Percentiles rank a stretch among this genome's conserved stretches.
These are phyloP conservation scores for Ceratopteris richardii DNA, from an alignment of 75 land plant genomes.

Conservation along the genomic window DNA sequence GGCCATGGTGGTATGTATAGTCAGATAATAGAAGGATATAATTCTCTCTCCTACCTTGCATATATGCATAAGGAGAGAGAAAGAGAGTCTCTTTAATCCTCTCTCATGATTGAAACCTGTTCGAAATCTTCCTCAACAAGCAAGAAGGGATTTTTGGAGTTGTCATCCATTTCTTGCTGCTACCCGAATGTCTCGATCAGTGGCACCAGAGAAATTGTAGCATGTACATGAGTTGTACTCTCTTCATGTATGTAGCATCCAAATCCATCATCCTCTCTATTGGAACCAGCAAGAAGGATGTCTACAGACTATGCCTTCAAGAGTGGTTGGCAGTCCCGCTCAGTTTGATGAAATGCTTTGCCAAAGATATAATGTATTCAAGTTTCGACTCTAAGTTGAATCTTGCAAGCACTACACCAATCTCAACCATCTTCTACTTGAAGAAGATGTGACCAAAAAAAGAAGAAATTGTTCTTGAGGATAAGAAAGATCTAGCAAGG, in stretches of 20 bases:
- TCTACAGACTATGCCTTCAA: slow-evolving; percentile 75
- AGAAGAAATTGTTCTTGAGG: not conserved
- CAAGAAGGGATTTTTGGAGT: slow-evolving; percentile 69
- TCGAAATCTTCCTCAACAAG: slow-evolving; percentile 6
- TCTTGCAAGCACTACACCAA: slow-evolving; percentile 60
- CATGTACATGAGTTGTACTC: slow-evolving; percentile 50
- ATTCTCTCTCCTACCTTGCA: too few species aligned
- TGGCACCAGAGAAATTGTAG: slow-evolving; percentile 70
- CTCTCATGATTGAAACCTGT: slow-evolving; percentile 13
- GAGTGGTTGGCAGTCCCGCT: slow-evolving; percentile 57
- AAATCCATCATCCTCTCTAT: slow-evolving; percentile 53
- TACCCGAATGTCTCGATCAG: slow-evolving; percentile 16
- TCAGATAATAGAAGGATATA: too few species aligned
- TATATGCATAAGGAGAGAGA: too few species aligned
- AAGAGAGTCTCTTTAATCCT: too few species aligned
- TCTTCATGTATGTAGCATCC: slow-evolving; percentile 64
- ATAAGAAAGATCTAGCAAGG: not conserved
- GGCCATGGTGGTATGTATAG: too few species aligned
- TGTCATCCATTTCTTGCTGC: slow-evolving; percentile 73
- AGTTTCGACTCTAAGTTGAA: slow-evolving; percentile 55
- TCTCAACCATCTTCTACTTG: slow-evolving; percentile 56
- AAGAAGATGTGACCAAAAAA: slow-evolving; percentile 7
- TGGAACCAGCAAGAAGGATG: slow-evolving; percentile 63
- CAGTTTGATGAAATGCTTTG: slow-evolving; percentile 86
- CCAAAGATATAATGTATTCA: slow-evolving; percentile 61